These are phyloP conservation scores for Sphaerobolus stellatus DNA, from an alignment of 1,284 basidiomycete genomes.

Conservation along the genomic window DNA sequence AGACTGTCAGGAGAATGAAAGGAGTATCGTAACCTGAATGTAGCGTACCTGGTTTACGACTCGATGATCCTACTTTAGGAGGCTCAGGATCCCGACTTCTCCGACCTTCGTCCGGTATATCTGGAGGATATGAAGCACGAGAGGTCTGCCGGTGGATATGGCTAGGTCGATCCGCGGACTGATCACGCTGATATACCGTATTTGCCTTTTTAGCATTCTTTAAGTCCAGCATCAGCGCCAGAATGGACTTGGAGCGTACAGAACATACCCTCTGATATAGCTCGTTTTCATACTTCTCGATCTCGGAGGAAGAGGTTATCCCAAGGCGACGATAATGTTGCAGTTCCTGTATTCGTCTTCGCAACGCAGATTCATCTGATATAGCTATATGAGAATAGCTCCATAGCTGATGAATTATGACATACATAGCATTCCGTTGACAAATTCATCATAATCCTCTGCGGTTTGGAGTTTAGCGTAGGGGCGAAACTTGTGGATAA, in stretches of 20 bases:
- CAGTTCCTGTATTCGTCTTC: conserved; percentile 84
- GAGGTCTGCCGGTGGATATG: conserved; percentile 10
- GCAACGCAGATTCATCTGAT: conserved; percentile 80
- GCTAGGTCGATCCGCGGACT: conserved; percentile 5
- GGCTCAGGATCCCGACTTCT: conserved; percentile 59
- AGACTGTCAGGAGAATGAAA: background rate
- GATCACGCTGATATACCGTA: conserved; percentile 9
- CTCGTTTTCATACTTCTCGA: conserved; percentile 83
- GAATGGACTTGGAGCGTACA: background rate
- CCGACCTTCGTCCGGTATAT: conserved; percentile 39
- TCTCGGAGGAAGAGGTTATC: conserved; percentile 78
- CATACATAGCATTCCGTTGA: conserved; percentile 87
- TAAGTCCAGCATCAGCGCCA: background rate
- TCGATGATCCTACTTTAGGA: conserved; percentile 42
- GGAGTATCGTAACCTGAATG: conserved; percentile 1
- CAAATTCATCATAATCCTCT: conserved; percentile 87
- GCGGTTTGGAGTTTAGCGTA: conserved; percentile 92
- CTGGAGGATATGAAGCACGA: conserved; percentile 12
- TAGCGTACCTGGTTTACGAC: conserved; percentile 49
- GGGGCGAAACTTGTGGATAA: conserved; percentile 85
- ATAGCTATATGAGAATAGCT: background rate
- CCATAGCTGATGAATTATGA: conserved; percentile 9
- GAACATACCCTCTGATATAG: conserved; percentile 65
- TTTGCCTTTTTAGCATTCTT: conserved; percentile 13
- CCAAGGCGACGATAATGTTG: conserved; percentile 88